Base-by-base conservation (phyloP, 2,329 filamentous ascomycete genomes). In the Fusarium sp. region DNA sequence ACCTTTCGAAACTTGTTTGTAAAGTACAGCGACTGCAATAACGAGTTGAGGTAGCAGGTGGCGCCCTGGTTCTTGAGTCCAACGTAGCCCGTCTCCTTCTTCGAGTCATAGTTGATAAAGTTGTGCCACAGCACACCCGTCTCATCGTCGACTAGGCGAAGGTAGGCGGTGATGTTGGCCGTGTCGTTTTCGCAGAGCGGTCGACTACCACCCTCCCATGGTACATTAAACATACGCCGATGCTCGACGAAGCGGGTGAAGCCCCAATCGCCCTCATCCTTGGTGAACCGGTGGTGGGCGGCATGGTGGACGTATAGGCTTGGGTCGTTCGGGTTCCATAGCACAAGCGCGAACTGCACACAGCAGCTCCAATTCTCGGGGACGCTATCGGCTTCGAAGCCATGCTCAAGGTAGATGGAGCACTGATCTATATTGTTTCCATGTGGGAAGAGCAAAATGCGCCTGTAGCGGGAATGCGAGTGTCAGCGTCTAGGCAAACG, bases 201-300 rank as follows among this genome's bases (percentile, higher is more conserved):
- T 66, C 93, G 89, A 40, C 84, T 86, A 25, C 86, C 85, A 25
- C 91, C 90, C 66, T 97, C 93, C 90, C 93, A 97, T 2, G 91
- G 88, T 36, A 91, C 86, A 70, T 92, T 92, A 80, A 98, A 97
- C 82, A 98, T 92, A 79, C 91, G 93, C 63, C 95, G 90, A 59
- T 97, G 89, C 82, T 98, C 97, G 14, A 95, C 91, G 80, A 98
- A 99, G 65, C 96, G 88, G n/a, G 97, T 99, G 82, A 99, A 99
- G 2, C 97, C 97, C 97, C 97, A 99, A 79, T 99, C 97, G 27
- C 95, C 95, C 83, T 99, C 97, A 50, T 98, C 97, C 73, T 94
- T 94, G 5, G 95, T 98, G 83, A 98, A 99, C 68, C 97, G 93
- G 81, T 99, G 97, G 77, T 95, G 95, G n/a, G 97, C 97, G 50